phyloP scores from a whole-genome alignment of 2,329 filamentous ascomycete species.

The Fonsecaea erecta region DNA sequence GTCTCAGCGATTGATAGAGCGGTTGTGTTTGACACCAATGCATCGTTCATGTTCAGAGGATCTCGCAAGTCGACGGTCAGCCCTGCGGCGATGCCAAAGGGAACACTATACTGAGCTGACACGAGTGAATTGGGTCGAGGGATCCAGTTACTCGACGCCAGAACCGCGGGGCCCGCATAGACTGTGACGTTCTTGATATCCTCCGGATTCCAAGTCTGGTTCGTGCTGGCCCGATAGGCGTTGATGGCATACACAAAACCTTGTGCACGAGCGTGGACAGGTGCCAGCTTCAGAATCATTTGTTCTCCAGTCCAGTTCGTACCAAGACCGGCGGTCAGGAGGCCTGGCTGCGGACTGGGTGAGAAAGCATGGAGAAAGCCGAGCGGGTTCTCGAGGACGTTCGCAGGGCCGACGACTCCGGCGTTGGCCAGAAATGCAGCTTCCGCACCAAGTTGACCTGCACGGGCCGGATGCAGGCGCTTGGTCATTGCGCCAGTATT shows the following conservation, averaged over 20 bases:
- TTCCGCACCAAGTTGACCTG: not conserved
- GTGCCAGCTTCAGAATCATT: not conserved
- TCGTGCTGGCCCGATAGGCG: not conserved
- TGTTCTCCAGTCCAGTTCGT: not conserved
- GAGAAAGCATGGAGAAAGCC: slow-evolving; percentile 1
- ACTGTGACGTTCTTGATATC: not conserved
- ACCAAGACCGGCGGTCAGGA: not conserved
- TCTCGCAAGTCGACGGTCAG: not conserved
- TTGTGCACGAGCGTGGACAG: not conserved
- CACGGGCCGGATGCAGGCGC: not conserved
- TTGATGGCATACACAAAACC: slow-evolving; percentile 3
- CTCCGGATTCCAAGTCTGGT: not conserved
- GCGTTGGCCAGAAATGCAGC: not conserved
- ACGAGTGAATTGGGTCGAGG: not conserved
- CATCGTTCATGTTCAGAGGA: not conserved
- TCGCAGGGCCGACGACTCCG: not conserved
- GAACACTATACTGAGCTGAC: not conserved
- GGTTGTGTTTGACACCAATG: not conserved
- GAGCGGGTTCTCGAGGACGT: not conserved
- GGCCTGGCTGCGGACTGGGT: not conserved
- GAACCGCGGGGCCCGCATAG: not conserved
- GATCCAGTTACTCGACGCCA: not conserved
- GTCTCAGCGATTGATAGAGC: not conserved
- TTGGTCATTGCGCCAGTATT: slow-evolving; percentile 3
- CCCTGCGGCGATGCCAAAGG: not conserved